Evolutionary conservation across 2,329 filamentous ascomycete species (phyloP), one percentile per base, ranked within the genome.

Genomic region (Beauveria sp.): DNA sequence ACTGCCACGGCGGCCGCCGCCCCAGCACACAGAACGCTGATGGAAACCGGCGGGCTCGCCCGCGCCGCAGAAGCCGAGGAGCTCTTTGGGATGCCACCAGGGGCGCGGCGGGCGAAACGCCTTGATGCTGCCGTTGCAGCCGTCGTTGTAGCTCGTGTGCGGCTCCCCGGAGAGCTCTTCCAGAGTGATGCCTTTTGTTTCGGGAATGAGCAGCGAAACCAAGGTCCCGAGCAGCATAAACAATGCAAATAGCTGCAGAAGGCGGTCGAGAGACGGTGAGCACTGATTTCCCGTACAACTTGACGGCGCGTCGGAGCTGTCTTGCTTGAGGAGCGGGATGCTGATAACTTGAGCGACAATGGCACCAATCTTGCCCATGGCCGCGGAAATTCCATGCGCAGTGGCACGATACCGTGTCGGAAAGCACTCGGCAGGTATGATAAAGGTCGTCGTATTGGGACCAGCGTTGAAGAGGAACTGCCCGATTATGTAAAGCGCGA

Each of bases 201-300:
- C 90, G 0, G 89, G 89, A 24, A 93, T 86, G n/a, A 93, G 75
- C 3, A 92, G 76, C 1, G 87, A 86, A 3, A 85, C 84, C 52
- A 90, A 74, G 52, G 84, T 82, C 42, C 90, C 90, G 57, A 83
- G 81, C 6, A 93, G 79, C 90, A 92, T 93, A 78, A 93, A 92
- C 10, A 91, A 78, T 0, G 88, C 88, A 72, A 90, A 92, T 43
- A 92, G 88, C 71, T 91, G 81, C 77, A 93, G 86, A 43, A 93
- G 82, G 62, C 88, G 85, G 71, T 89, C 82, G 60, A 93, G 80
- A 82, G 87, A 89, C 0, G 81, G 79, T 1, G 77, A 76, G 66
- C 81, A 83, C 8, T 68, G 69, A 1, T 73, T 78, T 0, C 81
- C 81, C 22, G 77, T 75, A 63, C 82, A 83, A 18, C 77, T 72